These are phyloP conservation scores for Ogataea thermomethanolica DNA, from an alignment of 805 yeast species.

Conservation along the genomic window DNA sequence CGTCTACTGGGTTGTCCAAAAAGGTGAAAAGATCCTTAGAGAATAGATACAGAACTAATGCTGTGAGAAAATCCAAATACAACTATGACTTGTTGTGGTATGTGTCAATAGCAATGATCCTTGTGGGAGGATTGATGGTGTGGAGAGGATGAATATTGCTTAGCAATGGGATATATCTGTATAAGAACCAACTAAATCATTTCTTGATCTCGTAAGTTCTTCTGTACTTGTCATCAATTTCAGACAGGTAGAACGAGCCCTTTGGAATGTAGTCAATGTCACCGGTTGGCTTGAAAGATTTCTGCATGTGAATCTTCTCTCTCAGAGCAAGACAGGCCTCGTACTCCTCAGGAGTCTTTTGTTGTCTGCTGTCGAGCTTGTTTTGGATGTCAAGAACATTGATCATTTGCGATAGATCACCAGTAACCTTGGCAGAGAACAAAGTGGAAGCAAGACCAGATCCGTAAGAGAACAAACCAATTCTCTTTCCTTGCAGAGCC, in stretches of 20 bases:
- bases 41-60: conserved; percentile 76
- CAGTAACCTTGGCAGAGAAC: conserved; percentile 73
- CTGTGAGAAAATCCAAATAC: conserved; percentile 40
- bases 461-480: conserved; percentile 95
- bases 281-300: conserved; percentile 77
- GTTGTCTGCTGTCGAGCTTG: conserved; percentile 62
- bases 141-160: conserved; percentile 16
- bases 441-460: conserved; percentile 95
- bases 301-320: conserved; percentile 84
- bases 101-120: conserved; percentile 41
- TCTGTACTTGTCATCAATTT: conserved; percentile 84
- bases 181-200: conserved; percentile 27
- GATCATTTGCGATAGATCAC: conserved; percentile 71
- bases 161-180: conserved; percentile 7
- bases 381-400: conserved; percentile 62
- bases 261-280: conserved; percentile 61
- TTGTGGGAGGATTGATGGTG: conserved; percentile 30
- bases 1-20: conserved; percentile 33
- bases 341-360: conserved; percentile 74
- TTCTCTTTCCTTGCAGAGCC: conserved; percentile 73
- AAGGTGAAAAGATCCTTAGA: conserved; percentile 71
- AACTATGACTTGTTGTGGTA: conserved; percentile 57
- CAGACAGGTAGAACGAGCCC: conserved; percentile 82
- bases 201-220: conserved; percentile 73
- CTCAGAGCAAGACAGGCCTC: conserved; percentile 78